A percentile compares a stretch with the other conserved stretches of the same genome.
These are phyloP conservation scores for Boletus barrowsii DNA, from an alignment of 768 basidiomycete genomes.

Conservation along the genomic window DNA sequence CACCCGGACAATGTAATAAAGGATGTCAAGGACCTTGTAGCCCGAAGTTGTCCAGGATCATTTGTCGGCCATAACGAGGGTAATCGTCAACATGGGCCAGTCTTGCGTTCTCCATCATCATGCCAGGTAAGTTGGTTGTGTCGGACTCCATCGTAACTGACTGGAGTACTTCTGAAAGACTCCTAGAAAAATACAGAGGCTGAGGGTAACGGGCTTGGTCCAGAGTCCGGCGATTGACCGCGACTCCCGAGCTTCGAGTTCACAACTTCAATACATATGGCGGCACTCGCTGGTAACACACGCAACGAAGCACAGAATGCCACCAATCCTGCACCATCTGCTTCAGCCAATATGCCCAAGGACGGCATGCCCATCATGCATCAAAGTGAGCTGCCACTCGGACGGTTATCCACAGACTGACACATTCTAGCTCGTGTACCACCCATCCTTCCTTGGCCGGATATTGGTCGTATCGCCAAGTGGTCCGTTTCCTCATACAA, in stretches of 20 bases:
- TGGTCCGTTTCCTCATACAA: constrained; percentile 98
- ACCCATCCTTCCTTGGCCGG: constrained; percentile 66
- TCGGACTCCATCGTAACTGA: neutral
- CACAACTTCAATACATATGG: constrained; percentile 7
- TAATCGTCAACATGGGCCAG: constrained; percentile 65
- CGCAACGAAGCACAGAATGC: constrained; percentile 15
- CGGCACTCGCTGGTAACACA: constrained; percentile 4
- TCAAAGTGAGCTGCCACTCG: constrained; percentile 23
- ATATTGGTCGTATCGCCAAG: constrained; percentile 83
- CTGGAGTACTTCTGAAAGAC: too few relatives aligned
- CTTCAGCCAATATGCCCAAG: constrained; percentile 20
- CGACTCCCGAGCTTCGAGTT: too few relatives aligned
- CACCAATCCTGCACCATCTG: constrained; percentile 13
- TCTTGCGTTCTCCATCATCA: constrained; percentile 13
- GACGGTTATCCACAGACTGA: neutral
- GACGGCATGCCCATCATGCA: constrained; percentile 41
- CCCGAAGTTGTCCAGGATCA: constrained; percentile 90
- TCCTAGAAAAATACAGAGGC: too few relatives aligned
- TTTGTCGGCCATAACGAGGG: constrained; percentile 90
- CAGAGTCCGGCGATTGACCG: too few relatives aligned
- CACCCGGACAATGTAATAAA: neutral
- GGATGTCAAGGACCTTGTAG: constrained; percentile 56
- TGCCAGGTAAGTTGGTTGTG: neutral
- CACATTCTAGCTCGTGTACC: constrained; percentile 35
- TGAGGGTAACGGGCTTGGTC: too few relatives aligned